Conservation (phyloP, 805 yeast species). For the Metschnikowia amazonensis region DNA sequence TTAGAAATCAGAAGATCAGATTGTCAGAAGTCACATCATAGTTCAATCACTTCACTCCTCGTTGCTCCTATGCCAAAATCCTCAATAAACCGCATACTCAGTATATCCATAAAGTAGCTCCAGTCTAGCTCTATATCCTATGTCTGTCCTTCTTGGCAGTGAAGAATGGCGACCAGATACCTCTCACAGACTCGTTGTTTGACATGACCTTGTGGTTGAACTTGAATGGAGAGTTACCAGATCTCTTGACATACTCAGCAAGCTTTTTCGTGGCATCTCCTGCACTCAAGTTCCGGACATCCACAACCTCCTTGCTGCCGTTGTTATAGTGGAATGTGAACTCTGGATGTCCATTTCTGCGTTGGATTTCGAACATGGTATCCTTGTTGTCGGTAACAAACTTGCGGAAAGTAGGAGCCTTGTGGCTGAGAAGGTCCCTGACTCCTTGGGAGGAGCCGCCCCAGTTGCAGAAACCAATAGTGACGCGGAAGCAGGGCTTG, state of each 20-base stretch:
- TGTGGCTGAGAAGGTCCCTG: slow-evolving; percentile 31
- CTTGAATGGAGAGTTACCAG: slow-evolving; percentile 64
- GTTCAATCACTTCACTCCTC: no score
- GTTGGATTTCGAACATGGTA: slow-evolving; percentile 66
- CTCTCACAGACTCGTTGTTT: slow-evolving; percentile 80
- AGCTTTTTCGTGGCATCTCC: slow-evolving; percentile 63
- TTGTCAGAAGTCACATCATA: no score
- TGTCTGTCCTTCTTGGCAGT: slow-evolving; percentile 43
- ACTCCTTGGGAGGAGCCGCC: slow-evolving; percentile 92
- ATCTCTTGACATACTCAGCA: slow-evolving; percentile 57
- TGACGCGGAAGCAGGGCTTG: slow-evolving; percentile 69
- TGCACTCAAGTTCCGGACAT: slow-evolving; percentile 69
- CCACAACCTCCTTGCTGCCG: slow-evolving; percentile 44
- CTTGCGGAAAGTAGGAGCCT: slow-evolving; percentile 48
- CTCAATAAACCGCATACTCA: no score
- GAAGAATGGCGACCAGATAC: slow-evolving; percentile 97
- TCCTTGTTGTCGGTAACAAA: slow-evolving; percentile 61
- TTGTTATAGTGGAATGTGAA: slow-evolving; percentile 36
- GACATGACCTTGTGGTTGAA: slow-evolving; percentile 74
- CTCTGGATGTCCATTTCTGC: slow-evolving; percentile 82
- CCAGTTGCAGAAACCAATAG: slow-evolving; percentile 85
- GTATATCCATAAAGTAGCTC: no score
- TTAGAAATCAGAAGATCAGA: no score
- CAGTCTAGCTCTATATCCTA: no score
- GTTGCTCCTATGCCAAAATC: no score